Conservation (phyloP, 306 rosid species). For the Cucumis hystrix region DNA sequence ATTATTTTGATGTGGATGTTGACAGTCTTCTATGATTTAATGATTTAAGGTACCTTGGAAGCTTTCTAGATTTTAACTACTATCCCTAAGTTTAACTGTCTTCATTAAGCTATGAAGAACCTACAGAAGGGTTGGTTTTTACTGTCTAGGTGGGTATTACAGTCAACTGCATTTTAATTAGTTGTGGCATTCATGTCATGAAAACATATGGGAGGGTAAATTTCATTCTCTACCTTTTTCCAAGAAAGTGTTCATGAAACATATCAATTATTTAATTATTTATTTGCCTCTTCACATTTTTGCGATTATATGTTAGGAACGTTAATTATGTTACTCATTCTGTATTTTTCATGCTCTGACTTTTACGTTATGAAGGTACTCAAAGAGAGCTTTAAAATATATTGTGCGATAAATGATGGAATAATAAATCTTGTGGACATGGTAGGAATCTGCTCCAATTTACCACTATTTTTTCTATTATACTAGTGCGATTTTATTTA, state of each 20-base stretch:
- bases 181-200: background rate
- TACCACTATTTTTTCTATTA: conserved; percentile 5
- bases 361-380: conserved; percentile 32
- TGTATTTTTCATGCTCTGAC: background rate
- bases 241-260: background rate
- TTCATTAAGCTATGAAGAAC: background rate
- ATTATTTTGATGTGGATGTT: background rate
- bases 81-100: background rate
- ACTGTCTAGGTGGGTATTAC: background rate
- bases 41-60: background rate
- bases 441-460: conserved; percentile 40
- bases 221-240: background rate
- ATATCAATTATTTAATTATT: background rate
- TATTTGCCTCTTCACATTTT: background rate
- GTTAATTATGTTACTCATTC: background rate
- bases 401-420: conserved; percentile 87
- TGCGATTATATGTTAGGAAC: background rate
- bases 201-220: background rate
- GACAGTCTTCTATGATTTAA: background rate
- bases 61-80: background rate
- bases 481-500: background rate
- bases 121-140: background rate
- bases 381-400: conserved; percentile 96
- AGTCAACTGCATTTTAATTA: background rate
- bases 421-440: conserved; percentile 87